Percentiles rank a stretch among this genome's conserved stretches.
phyloP scores from a whole-genome alignment of 2,329 filamentous ascomycete species.

The Nemania sp. region DNA sequence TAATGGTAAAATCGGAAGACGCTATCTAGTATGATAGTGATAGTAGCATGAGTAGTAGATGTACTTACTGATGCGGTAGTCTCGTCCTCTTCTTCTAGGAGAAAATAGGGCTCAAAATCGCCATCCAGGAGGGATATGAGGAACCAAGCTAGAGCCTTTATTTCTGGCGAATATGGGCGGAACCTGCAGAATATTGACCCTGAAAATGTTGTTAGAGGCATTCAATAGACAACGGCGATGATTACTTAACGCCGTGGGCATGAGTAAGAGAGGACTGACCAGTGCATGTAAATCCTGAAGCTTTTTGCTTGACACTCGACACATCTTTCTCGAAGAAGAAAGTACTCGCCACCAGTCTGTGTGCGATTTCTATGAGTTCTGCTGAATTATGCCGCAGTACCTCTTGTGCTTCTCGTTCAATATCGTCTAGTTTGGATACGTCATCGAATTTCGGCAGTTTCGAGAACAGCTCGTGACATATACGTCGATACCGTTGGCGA shows the following conservation, averaged over 20 bases:
- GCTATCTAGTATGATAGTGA: no score
- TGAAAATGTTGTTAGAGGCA: constrained; percentile 7
- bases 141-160: constrained; percentile 39
- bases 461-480: constrained; percentile 36
- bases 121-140: constrained; percentile 37
- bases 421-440: constrained; percentile 32
- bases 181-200: constrained; percentile 39
- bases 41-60: neutral
- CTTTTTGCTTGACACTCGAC: constrained; percentile 33
- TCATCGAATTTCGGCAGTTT: constrained; percentile 39
- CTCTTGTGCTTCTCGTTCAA: constrained; percentile 34
- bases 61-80: constrained; percentile 13
- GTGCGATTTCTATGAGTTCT: constrained; percentile 36
- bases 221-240: neutral
- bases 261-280: constrained; percentile 26
- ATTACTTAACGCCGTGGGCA: neutral
- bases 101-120: constrained; percentile 41
- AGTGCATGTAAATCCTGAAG: constrained; percentile 37
- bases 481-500: constrained; percentile 34
- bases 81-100: constrained; percentile 34
- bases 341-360: constrained; percentile 39
- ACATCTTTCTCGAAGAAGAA: constrained; percentile 42
- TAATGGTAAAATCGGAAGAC: no score
- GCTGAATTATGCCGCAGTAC: constrained; percentile 32
- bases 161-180: constrained; percentile 33